These are phyloP conservation scores for Rhizopogon vulgaris DNA, from an alignment of 768 basidiomycete species.

Conservation along the genomic window DNA sequence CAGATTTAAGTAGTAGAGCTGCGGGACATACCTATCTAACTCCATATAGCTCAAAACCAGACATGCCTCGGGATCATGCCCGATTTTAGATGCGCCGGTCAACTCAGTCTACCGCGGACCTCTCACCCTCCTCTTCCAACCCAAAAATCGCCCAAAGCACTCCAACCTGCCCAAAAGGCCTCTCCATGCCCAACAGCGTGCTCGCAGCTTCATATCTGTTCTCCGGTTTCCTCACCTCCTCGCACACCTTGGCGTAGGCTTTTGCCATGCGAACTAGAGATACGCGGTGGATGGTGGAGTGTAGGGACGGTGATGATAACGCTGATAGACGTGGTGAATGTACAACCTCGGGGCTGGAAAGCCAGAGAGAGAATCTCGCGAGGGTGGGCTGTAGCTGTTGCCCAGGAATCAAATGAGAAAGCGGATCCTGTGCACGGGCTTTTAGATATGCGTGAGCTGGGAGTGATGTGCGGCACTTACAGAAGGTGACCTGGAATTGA, in stretches of 20 bases:
- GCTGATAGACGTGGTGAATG: conserved; percentile 75
- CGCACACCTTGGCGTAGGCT: conserved; percentile 71
- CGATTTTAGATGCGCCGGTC: not conserved
- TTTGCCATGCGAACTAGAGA: conserved; percentile 62
- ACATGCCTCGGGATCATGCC: not conserved
- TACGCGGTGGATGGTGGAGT: conserved; percentile 66
- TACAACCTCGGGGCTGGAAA: conserved; percentile 75
- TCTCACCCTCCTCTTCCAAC: conserved; percentile 39
- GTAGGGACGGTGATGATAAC: conserved; percentile 61
- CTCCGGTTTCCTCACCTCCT: conserved; percentile 65
- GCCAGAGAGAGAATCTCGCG: conserved; percentile 73
- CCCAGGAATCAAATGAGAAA: conserved; percentile 62
- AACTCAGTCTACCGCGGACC: not conserved
- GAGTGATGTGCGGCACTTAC: conserved; percentile 7
- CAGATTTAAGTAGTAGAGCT: not conserved
- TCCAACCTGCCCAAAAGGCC: conserved; percentile 77
- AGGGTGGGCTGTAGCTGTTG: conserved; percentile 64
- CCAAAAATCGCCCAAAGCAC: conserved; percentile 77
- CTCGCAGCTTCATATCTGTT: conserved; percentile 90
- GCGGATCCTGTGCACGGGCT: conserved; percentile 46
- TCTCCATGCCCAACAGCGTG: conserved; percentile 74
- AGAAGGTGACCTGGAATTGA: conserved; percentile 17
- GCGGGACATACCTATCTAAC: not conserved
- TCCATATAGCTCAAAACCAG: not conserved
- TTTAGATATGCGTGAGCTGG: not conserved